A percentile compares a stretch with the other conserved stretches of the same genome.
These are phyloP conservation scores for Rhynchosporium secalis DNA, from an alignment of 2,329 filamentous ascomycete genomes.

Conservation along the genomic window DNA sequence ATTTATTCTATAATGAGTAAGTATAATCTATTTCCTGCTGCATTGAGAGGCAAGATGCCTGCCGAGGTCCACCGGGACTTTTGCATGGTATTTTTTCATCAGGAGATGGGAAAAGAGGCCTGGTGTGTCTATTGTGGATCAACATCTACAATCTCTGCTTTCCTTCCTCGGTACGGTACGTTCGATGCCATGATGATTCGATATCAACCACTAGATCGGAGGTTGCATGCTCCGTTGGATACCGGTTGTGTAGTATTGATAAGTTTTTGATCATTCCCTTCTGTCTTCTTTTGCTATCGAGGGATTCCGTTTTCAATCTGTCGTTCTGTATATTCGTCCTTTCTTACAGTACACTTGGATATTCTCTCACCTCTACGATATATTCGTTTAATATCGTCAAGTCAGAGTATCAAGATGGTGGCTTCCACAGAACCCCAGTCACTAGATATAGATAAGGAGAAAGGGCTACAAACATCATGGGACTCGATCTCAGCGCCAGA, in stretches of 20 bases:
- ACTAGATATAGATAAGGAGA: neutral
- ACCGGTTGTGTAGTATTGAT: neutral
- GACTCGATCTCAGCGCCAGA: slow-evolving; percentile 11
- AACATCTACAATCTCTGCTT: neutral
- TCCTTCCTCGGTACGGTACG: neutral
- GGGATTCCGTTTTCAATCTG: neutral
- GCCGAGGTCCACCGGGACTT: slow-evolving; percentile 3
- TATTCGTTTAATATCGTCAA: slow-evolving; percentile 1
- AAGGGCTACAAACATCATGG: neutral
- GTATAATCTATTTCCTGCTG: neutral
- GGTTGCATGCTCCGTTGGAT: neutral
- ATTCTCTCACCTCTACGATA: neutral
- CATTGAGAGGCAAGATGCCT: slow-evolving; percentile 1
- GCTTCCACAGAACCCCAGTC: slow-evolving; percentile 10
- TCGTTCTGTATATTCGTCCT: neutral
- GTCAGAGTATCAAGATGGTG: slow-evolving; percentile 7
- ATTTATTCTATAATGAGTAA: neutral
- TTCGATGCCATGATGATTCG: neutral
- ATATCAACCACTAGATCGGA: neutral
- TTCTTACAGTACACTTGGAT: too few relatives aligned
- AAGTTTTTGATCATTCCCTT: neutral
- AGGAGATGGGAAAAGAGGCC: neutral
- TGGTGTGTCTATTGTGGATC: slow-evolving; percentile 4
- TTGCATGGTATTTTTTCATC: neutral
- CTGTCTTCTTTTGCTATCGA: neutral